A percentile compares a stretch with the other conserved stretches of the same genome.
Conservation (phyloP, 768 basidiomycete species). For the Lactarius hatsudake region DNA sequence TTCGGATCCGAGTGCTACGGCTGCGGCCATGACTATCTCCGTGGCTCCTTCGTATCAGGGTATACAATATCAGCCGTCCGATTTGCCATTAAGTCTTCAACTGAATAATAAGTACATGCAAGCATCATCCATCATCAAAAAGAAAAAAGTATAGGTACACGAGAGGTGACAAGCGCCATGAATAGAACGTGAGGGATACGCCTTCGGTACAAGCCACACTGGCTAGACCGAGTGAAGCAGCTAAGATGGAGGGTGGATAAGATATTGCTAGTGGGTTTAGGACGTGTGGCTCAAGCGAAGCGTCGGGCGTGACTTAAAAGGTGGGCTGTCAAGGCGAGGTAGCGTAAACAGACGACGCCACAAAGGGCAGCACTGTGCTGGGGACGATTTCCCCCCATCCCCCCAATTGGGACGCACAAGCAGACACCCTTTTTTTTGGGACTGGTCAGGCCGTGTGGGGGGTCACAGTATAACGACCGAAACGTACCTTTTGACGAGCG, state of each 20-base stretch:
- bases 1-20: background rate
- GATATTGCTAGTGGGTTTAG: background rate
- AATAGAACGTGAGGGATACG: background rate
- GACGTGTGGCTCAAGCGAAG: background rate
- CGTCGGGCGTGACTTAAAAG: background rate
- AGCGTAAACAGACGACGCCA: background rate
- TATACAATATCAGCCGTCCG: constrained; percentile 2
- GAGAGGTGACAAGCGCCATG: background rate
- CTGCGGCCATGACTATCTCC: constrained; percentile 2
- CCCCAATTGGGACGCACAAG: background rate
- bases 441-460: background rate
- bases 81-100: constrained; percentile 4
- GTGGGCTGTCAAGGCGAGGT: background rate
- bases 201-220: constrained; percentile 10
- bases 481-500: background rate
- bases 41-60: constrained; percentile 4
- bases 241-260: background rate
- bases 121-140: background rate
- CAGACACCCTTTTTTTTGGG: background rate
- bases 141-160: constrained; percentile 1
- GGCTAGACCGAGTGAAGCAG: background rate
- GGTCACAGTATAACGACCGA: background rate
- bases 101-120: constrained; percentile 17
- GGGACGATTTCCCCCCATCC: background rate
- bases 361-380: background rate